Conservation (phyloP, 768 basidiomycete genomes). For the Lactarius pseudohatsudake region DNA sequence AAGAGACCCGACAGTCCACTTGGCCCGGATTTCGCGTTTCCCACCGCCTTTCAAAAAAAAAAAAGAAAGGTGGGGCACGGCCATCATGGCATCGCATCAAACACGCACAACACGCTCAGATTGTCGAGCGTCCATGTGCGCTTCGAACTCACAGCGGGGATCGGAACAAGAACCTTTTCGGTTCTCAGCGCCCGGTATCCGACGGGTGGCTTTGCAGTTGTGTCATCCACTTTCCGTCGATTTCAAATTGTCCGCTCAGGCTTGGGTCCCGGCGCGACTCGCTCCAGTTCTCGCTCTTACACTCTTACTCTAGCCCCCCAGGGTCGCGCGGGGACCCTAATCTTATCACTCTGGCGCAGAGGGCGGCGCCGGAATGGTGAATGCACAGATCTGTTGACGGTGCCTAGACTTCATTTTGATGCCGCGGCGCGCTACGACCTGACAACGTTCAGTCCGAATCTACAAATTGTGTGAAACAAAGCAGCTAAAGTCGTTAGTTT, state of each 20-base stretch:
- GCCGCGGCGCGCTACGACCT: background rate
- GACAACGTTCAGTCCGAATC: background rate
- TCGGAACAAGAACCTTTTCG: background rate
- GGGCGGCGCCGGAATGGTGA: background rate
- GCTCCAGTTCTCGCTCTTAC: background rate
- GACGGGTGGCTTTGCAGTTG: too few species aligned
- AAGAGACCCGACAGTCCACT: background rate
- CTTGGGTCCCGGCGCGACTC: background rate
- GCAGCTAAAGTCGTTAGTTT: background rate
- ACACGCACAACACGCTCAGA: background rate
- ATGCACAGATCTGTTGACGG: background rate
- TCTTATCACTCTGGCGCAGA: background rate
- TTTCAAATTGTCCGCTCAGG: background rate
- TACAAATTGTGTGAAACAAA: background rate
- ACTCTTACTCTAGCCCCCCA: background rate
- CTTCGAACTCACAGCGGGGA: background rate
- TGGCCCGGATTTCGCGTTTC: background rate
- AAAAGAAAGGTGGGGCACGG: background rate
- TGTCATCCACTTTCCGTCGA: background rate
- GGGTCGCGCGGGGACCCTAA: background rate
- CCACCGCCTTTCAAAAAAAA: background rate
- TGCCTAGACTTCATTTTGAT: background rate
- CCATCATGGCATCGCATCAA: background rate
- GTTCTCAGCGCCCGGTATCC: background rate
- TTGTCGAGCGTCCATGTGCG: background rate